Conservation (phyloP, 192 early-diverging fungal species). For the Coemansia aciculifera region DNA sequence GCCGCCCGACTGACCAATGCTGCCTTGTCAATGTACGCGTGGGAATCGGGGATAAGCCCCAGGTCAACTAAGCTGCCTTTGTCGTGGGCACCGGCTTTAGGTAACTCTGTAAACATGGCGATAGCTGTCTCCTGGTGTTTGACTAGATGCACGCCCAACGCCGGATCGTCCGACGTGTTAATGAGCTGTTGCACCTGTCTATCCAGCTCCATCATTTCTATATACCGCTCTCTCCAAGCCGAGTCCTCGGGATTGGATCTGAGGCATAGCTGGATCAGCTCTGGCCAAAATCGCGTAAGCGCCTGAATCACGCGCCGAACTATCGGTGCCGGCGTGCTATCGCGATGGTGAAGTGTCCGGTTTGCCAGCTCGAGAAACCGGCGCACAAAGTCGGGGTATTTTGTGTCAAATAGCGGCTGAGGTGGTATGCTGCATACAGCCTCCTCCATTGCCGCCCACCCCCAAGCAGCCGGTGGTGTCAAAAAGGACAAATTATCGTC, state of each 20-base stretch:
- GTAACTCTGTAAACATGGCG: conserved; percentile 23
- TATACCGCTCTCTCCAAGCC: conserved; percentile 24
- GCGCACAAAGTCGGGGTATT: conserved; percentile 28
- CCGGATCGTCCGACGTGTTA: conserved; percentile 37
- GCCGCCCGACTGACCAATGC: conserved; percentile 32
- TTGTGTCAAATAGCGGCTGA: conserved; percentile 16
- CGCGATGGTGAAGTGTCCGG: conserved; percentile 24
- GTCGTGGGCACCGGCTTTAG: background rate
- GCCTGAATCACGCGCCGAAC: conserved; percentile 45
- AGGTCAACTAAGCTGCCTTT: conserved; percentile 12
- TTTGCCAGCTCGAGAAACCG: conserved; percentile 31
- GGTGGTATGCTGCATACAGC: conserved; percentile 35
- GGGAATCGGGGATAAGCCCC: conserved; percentile 15
- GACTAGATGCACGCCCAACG: conserved; percentile 40
- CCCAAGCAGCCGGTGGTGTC: conserved; percentile 47
- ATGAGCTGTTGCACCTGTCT: conserved; percentile 19
- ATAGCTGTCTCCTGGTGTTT: conserved; percentile 51
- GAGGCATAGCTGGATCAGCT: conserved; percentile 22
- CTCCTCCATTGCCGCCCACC: conserved; percentile 53
- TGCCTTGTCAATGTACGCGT: conserved; percentile 29
- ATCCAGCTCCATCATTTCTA: conserved; percentile 26
- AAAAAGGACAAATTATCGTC: conserved; percentile 44
- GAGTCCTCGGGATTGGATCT: background rate
- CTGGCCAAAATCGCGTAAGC: conserved; percentile 46
- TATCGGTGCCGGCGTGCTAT: conserved; percentile 35